Base-by-base conservation (phyloP, 148 eudicot species). In the Silene uniflora region DNA sequence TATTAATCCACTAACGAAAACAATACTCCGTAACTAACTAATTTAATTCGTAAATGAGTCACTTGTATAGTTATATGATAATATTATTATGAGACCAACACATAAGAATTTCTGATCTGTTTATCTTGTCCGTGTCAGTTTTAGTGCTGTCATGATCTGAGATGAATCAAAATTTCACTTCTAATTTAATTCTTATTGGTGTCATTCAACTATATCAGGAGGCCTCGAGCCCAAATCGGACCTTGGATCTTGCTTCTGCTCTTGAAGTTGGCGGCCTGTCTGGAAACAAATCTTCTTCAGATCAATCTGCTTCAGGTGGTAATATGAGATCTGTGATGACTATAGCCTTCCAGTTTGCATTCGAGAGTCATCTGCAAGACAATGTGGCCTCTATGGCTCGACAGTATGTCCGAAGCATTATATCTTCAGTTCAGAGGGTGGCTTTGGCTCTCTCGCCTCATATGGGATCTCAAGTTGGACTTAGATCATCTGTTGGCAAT, bases 211-310 rank as follows among this genome's bases (percentile, higher is more conserved):
- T 54, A 12, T 55, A 70, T 14, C 87, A 95, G 99, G 99, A 89
- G 83, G 83, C 88, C 24, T 77, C 97, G 2, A 95, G 97, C 81
- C 99, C 99, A 69, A 95, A 86, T 72, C 97, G 96, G 59, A 92
- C 99, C 71, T 85, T 95, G 71, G 99, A 95, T 80, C 99, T 95
- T 63, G 94, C 99, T 73, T 92, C 99, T 73, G 93, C 99, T 65
- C 96, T 95, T 76, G 99, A 95, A 65, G 85, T 89, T 12, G 93
- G 72, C 8, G 72, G 96, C 27, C 75, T 92, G n/a, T 82, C 88
- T 2, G 93, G 91, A 62, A 89, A 82, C 73, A 90, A 86, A 85
- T 76, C 84, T 4, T 77, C 88, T 0, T 76, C 78, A 66, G 87
- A 89, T 32, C 71, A 79, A 76, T 78, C 86, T 63, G 77, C 47